phyloP scores from a whole-genome alignment of 2,329 filamentous ascomycete species.

The Lachnellula occidentalis region DNA sequence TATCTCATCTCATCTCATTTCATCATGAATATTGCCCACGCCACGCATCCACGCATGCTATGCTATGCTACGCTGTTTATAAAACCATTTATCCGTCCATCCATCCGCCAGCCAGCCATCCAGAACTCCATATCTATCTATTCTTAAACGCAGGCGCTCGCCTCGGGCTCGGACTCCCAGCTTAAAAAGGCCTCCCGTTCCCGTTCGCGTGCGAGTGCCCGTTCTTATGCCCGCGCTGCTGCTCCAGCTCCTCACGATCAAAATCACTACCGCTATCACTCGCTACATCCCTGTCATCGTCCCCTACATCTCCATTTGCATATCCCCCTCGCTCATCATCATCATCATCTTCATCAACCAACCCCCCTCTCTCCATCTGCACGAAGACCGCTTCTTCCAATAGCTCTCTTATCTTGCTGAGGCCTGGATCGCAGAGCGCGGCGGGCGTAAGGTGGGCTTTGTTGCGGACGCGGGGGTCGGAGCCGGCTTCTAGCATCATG shows the following conservation, averaged over 20 bases:
- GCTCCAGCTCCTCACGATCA: slow-evolving; percentile 49
- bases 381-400: slow-evolving; percentile 64
- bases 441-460: slow-evolving; percentile 66
- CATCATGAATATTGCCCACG: no score
- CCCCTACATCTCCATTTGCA: no score
- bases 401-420: slow-evolving; percentile 54
- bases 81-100: no score
- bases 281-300: slow-evolving; percentile 41
- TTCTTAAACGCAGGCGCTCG: not conserved
- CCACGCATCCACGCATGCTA: no score
- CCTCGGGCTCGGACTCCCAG: not conserved
- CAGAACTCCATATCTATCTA: not conserved
- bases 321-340: slow-evolving; percentile 13
- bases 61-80: no score
- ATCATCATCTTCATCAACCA: slow-evolving; percentile 1
- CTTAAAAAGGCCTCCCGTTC: slow-evolving; percentile 29
- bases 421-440: slow-evolving; percentile 69
- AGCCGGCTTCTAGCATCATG: slow-evolving; percentile 79
- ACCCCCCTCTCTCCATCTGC: slow-evolving; percentile 34
- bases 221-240: slow-evolving; percentile 54
- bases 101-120: not conserved
- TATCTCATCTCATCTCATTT: no score
- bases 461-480: slow-evolving; percentile 59
- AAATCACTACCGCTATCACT: slow-evolving; percentile 57
- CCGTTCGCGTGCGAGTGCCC: slow-evolving; percentile 34